Evolutionary conservation across 208 protist genomes (phyloP), one percentile per base, ranked within the genome.

Genomic region (Wallacemonas collosoma): DNA sequence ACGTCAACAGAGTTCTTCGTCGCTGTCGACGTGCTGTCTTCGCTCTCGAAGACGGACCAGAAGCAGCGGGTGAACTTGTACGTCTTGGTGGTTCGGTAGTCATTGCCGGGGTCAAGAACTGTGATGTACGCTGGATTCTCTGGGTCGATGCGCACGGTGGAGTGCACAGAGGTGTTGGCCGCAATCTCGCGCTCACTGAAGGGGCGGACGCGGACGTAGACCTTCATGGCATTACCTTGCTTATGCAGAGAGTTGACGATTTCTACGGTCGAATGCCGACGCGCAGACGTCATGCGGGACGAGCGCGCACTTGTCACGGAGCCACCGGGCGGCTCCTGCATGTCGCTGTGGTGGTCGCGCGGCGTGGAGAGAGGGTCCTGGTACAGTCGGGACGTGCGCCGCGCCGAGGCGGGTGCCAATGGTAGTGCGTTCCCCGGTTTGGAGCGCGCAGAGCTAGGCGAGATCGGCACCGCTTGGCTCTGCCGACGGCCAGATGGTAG

Each of bases 51-150:
- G 6, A 96, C 88, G 56, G 91, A 96, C 89, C 91, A 96, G 63
- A 94, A 92, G 67, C 87, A 93, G 26, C 75, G 81, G 2, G 75
- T 88, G 71, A 95, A 95, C 39, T 72, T 81, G 80, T 88, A 93
- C 3, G 91, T 91, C 17, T 83, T 71, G 50, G 81, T 77, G 4
- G 87, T 76, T 1, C 81, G 75, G 74, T 88, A 93, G 56, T 88
- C 82, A 9, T 81, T 81, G 5, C 80, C 58, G 7, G 87, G 86
- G 65, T 95, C 88, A 26, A 93, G 73, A 35, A 93, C 62, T 2
- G 91, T 93, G 73, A 95, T 70, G 17, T 82, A 60, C 26, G 78
- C 72, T 2, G 87, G 86, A 61, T 95, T 92, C 39, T 90, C 75
- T 2, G 76, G 53, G 69, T 93, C 88, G 71, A 95, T 89, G 71